These are phyloP conservation scores for Eucalyptus tenuipes DNA, from an alignment of 345 rosid genomes.

Conservation along the genomic window DNA sequence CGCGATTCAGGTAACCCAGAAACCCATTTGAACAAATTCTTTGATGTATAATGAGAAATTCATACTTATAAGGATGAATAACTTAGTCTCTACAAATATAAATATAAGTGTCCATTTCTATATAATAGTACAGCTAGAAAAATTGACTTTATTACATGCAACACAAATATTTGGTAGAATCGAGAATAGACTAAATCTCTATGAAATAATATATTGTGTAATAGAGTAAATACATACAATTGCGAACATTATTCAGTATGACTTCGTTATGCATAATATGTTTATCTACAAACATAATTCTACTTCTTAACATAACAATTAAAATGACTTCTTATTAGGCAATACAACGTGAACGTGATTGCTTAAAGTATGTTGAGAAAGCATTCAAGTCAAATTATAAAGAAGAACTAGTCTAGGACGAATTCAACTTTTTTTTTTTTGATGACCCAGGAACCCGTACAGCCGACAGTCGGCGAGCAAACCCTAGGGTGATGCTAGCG, in stretches of 20 bases:
- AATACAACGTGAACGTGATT: neutral
- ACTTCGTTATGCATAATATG: neutral
- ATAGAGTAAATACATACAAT: neutral
- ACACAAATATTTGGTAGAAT: neutral
- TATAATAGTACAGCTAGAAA: neutral
- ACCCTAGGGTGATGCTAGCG: too few species aligned
- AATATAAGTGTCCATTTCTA: neutral
- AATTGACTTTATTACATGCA: neutral
- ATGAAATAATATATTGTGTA: neutral
- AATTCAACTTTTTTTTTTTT: neutral
- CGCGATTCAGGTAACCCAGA: rapidly evolving
- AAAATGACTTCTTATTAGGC: neutral
- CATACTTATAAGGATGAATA: neutral
- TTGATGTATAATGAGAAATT: neutral
- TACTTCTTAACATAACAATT: neutral
- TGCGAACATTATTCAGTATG: neutral
- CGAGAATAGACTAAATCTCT: neutral
- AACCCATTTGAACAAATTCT: neutral
- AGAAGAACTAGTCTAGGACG: neutral
- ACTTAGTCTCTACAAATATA: neutral
- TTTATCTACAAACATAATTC: neutral
- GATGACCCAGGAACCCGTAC: too few species aligned
- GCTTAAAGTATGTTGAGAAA: neutral
- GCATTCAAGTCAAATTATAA: neutral
- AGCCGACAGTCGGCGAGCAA: too few species aligned